A percentile compares a stretch with the other conserved stretches of the same genome.
Evolutionary conservation across 306 rosid species (phyloP).

Genomic region (Bauhinia variegata): DNA sequence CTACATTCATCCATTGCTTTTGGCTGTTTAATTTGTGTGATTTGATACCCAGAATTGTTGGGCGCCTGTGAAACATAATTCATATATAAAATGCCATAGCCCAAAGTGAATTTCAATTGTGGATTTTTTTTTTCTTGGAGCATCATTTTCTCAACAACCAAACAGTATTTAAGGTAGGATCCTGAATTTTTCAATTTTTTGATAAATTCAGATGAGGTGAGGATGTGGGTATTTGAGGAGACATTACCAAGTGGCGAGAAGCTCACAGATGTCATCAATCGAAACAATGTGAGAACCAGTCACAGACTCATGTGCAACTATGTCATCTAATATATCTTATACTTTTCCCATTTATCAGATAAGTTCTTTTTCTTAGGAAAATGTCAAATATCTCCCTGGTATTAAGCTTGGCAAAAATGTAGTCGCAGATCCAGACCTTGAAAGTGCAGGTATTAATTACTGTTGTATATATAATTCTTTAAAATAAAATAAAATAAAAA

Average conservation of each 20-base stretch:
- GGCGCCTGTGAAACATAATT: background rate
- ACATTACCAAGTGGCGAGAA: constrained; percentile 73
- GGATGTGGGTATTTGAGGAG: constrained; percentile 96
- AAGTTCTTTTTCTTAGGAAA: constrained; percentile 59
- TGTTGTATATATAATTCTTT: no score
- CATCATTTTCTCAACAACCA: background rate
- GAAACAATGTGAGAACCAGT: constrained; percentile 62
- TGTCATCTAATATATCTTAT: constrained; percentile 8
- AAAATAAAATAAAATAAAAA: no score
- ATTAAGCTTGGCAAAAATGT: constrained; percentile 87
- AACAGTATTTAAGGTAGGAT: background rate
- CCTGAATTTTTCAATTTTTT: constrained; percentile 25
- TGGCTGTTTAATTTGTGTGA: background rate
- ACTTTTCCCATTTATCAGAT: constrained; percentile 17
- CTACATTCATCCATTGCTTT: background rate
- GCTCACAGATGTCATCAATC: constrained; percentile 79
- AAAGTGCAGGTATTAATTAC: constrained; percentile 59
- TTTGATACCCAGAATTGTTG: background rate
- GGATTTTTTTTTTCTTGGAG: constrained; percentile 9
- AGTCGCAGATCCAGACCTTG: constrained; percentile 84
- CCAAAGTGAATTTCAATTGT: background rate
- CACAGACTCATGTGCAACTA: constrained; percentile 20
- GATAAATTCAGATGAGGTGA: constrained; percentile 72
- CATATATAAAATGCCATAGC: background rate
- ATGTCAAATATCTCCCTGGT: constrained; percentile 87